Base-by-base conservation (phyloP, 208 protist species). In the Leishmania martiniquensis region DNA sequence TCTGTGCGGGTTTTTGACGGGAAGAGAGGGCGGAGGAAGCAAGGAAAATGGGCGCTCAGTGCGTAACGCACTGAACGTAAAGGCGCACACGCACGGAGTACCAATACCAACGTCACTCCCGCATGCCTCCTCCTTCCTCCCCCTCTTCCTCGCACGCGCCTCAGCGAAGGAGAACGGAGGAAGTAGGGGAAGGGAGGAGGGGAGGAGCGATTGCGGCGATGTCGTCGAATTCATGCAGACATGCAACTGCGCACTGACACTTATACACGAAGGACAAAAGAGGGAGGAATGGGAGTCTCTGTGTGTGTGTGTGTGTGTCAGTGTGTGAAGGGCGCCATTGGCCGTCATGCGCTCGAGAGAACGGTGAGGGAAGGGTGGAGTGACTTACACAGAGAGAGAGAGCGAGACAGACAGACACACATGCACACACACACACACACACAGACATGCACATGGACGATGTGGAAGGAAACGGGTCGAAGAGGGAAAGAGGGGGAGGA, bases 331-430 rank as follows among this genome's bases (percentile, higher is more conserved):
- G 65, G 29, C 65, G 42, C 39, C 42, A 42, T 69, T 47, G 25
- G 65, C 49, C 65, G 65, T 69, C 65, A 49, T 49, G 42, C 65
- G 65, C 45, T 49, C 39, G 49, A 69, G 5, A 49, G 39, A 44
- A 13, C 20, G 45, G 65, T 45, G 32, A 45, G 32, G 37, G 37
- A 17, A n/a, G 17, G 37, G 6, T 20, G 10, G 65, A 12, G 10
- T 17, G 25, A 39, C 29, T 44, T 7, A 29, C 7, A 29, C 34
- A 49, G 68, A 69, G 20, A 52, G 42, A 49, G 17, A 54, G n/a
- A 57, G 37, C 12, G 6, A 17, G 44, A 6, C 17, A 57, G 13
- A 10, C 2, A 45, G 29, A 1, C 29, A 51, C n/a, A 25, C 45
- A 12, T n/a, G 39, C 47, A 54, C 15, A 52, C 47, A 39, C 47